Conservation (phyloP, 495 filamentous ascomycete genomes). For the Immersiella caudata region DNA sequence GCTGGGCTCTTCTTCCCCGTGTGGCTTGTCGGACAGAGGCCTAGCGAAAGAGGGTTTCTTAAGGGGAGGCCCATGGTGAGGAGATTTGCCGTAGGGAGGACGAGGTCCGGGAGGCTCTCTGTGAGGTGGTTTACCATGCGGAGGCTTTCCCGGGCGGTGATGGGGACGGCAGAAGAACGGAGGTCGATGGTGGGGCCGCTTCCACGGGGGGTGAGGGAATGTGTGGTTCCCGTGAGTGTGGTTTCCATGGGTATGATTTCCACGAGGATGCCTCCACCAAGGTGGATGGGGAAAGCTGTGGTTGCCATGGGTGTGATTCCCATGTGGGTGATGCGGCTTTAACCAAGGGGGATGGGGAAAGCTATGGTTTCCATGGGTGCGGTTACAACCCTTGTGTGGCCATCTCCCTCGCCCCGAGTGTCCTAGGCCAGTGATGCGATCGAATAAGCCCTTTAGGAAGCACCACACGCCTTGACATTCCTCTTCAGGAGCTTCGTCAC, state of each 20-base stretch:
- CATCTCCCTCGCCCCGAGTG: slow-evolving; percentile 4
- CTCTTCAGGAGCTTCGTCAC: slow-evolving; percentile 20
- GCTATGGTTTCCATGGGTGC: slow-evolving; percentile 21
- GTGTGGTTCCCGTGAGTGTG: slow-evolving; percentile 28
- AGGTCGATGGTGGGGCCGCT: slow-evolving; percentile 23
- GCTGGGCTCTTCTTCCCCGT: not conserved
- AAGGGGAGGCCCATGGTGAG: slow-evolving; percentile 9
- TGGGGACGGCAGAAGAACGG: slow-evolving; percentile 21
- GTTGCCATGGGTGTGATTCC: slow-evolving; percentile 8
- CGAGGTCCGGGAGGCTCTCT: slow-evolving; percentile 7
- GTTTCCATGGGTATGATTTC: slow-evolving; percentile 27
- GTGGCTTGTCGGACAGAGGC: slow-evolving; percentile 1
- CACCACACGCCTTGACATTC: slow-evolving; percentile 21
- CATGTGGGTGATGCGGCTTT: slow-evolving; percentile 1
- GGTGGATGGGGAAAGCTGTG: slow-evolving; percentile 11
- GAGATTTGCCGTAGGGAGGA: slow-evolving; percentile 9
- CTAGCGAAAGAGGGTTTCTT: not conserved
- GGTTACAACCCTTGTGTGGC: slow-evolving; percentile 21
- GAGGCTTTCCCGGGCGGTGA: slow-evolving; percentile 19
- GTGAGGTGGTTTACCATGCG: slow-evolving; percentile 27
- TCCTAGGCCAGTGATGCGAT: slow-evolving; percentile 13
- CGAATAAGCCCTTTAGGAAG: slow-evolving; percentile 24
- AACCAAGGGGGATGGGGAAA: slow-evolving; percentile 18
- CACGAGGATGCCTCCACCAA: slow-evolving; percentile 16
- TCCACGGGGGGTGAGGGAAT: slow-evolving; percentile 29